phyloP scores from a whole-genome alignment of 2,329 filamentous ascomycete species.

The Hymenoscyphus scutula region DNA sequence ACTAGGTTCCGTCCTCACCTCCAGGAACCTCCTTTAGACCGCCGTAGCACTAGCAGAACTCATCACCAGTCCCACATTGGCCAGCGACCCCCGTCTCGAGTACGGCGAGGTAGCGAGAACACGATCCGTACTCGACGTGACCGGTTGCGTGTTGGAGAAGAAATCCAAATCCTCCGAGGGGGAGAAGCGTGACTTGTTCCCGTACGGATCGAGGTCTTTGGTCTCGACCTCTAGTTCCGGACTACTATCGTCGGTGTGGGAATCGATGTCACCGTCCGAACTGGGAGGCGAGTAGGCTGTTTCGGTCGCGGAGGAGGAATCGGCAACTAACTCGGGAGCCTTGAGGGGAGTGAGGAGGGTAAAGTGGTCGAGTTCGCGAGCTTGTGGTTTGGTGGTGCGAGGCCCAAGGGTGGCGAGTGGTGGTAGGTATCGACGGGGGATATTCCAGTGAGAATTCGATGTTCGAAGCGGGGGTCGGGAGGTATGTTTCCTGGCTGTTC shows the following conservation, averaged over 20 bases:
- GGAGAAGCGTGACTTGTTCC: neutral
- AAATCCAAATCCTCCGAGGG: conserved; percentile 25
- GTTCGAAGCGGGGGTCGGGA: conserved; percentile 27
- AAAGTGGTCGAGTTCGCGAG: conserved; percentile 18
- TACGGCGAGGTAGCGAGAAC: conserved; percentile 32
- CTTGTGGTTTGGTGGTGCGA: conserved; percentile 19
- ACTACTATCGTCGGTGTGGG: conserved; percentile 33
- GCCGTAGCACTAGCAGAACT: conserved; percentile 15
- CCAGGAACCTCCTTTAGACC: neutral
- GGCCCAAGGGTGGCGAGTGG: conserved; percentile 13
- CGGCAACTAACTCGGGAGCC: conserved; percentile 20
- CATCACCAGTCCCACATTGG: conserved; percentile 14
- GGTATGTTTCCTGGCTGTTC: conserved; percentile 16
- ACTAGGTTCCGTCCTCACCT: conserved; percentile 8
- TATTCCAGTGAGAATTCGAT: conserved; percentile 22
- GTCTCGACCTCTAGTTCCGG: conserved; percentile 23
- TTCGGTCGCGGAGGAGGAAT: conserved; percentile 32
- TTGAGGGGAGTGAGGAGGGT: conserved; percentile 15
- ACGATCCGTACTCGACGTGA: conserved; percentile 30
- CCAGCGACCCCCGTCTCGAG: conserved; percentile 1
- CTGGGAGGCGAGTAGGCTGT: conserved; percentile 28
- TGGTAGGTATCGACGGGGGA: conserved; percentile 16
- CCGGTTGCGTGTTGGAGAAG: conserved; percentile 32
- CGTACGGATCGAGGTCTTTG: conserved; percentile 9
- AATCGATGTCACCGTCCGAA: conserved; percentile 34